Percentiles rank a stretch among this genome's conserved stretches.
These are phyloP conservation scores for Monilinia vaccinii-corymbosi DNA, from an alignment of 2,329 filamentous ascomycete genomes.

Conservation along the genomic window DNA sequence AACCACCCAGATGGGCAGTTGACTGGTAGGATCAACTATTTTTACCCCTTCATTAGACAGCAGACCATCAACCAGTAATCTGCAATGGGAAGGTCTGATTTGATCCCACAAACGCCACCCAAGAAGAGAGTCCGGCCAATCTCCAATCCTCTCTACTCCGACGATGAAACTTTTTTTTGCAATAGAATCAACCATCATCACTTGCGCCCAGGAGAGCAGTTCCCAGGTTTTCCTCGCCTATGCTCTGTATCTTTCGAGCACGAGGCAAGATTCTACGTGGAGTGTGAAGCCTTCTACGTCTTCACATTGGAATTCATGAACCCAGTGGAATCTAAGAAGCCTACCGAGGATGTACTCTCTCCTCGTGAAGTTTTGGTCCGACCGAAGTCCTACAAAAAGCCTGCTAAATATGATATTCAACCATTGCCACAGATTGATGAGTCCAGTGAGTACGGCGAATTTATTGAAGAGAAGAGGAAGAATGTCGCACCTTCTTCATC, in stretches of 20 bases:
- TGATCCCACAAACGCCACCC: background rate
- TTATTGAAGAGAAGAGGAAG: background rate
- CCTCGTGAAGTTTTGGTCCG: background rate
- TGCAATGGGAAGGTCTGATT: constrained; percentile 1
- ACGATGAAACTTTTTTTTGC: constrained; percentile 1
- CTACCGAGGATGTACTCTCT: background rate
- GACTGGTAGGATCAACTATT: background rate
- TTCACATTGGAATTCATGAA: background rate
- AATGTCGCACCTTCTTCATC: background rate
- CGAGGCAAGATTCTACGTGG: background rate
- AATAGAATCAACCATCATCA: background rate
- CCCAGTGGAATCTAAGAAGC: background rate
- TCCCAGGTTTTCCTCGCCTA: background rate
- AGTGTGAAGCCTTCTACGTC: background rate
- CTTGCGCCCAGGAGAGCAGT: background rate
- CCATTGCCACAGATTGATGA: background rate
- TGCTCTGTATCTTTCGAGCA: background rate
- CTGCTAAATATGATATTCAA: background rate
- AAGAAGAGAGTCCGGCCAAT: constrained; percentile 6
- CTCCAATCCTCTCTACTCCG: constrained; percentile 3
- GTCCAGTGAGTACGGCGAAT: background rate
- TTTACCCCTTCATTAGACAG: background rate
- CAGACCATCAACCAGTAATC: background rate
- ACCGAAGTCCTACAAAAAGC: background rate
- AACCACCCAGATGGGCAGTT: background rate